These are phyloP conservation scores for Podospora tetraspora DNA, from an alignment of 495 filamentous ascomycete genomes.

Conservation along the genomic window DNA sequence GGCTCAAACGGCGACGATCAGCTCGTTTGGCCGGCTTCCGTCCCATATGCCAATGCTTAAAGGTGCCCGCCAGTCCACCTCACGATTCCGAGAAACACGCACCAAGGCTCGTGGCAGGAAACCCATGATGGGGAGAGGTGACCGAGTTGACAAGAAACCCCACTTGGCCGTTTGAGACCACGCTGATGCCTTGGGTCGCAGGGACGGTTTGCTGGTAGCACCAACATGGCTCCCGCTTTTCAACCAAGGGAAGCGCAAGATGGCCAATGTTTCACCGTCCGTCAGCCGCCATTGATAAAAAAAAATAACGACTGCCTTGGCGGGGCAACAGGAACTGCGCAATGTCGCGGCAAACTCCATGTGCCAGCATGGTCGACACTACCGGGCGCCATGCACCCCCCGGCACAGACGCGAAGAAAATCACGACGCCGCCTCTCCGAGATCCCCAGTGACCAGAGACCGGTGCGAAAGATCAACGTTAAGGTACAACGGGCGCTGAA, in stretches of 20 bases:
- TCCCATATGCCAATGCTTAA: conserved; percentile 12
- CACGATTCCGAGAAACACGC: neutral
- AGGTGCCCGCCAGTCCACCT: neutral
- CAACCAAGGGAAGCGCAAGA: conserved; percentile 20
- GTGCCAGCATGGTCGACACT: neutral
- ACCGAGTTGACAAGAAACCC: conserved; percentile 1
- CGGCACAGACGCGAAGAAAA: neutral
- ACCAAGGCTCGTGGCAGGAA: conserved; percentile 10
- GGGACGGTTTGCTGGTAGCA: conserved; percentile 8
- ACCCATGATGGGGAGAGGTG: neutral
- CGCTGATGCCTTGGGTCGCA: conserved; percentile 16
- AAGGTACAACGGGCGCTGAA: neutral
- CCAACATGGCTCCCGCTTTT: conserved; percentile 5
- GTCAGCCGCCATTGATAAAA: conserved; percentile 20
- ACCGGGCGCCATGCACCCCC: neutral
- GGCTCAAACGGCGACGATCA: conserved; percentile 18
- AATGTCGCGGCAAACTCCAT: conserved; percentile 14
- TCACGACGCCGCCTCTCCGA: neutral
- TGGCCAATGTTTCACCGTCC: conserved; percentile 24
- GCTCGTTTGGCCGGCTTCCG: conserved; percentile 14
- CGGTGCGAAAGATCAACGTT: neutral
- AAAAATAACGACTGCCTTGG: conserved; percentile 8
- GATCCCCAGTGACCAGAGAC: neutral
- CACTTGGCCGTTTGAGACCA: conserved; percentile 26
- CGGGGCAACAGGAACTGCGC: conserved; percentile 12